Base-by-base conservation (phyloP, 768 basidiomycete genomes). In the Tylopilus plumbeoviolaceoides region DNA sequence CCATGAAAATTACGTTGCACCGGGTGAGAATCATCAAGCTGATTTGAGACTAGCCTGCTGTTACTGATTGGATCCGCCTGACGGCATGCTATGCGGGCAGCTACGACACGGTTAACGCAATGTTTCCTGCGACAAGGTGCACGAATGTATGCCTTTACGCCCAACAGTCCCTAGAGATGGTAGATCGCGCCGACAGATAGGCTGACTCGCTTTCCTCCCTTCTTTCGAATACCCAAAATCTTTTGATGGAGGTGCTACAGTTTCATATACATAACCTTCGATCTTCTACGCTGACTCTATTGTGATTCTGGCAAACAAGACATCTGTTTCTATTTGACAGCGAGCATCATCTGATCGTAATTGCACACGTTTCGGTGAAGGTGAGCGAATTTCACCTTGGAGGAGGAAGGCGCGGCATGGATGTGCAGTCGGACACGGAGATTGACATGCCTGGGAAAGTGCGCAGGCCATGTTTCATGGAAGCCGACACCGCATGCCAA, bases 1-100 rank as follows among this genome's bases (percentile, higher is more conserved):
- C 17, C 80, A 85, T 62, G 72, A 77, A 53, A 78, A 84, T 61
- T 97, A 95, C 70, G 75, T 80, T 55, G 91, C 89, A 47, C 86
- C 85, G 55, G 80, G 93, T 94, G 70, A 71, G 89, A 70, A 40
- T 48, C 47, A 56, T 60, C 63, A 49, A 49, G 25, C 54, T 54
- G 53, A 46, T 58, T 57, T 48, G 49, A 61, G 59, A 49, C 65
- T 54, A 47, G 50, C 25, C 27, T 7, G 39, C 15, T 21, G 44
- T 43, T 57, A 38, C 59, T 68, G 60, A 62, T 40, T 40, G 38
- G 18, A 47, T 44, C 38, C 25, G 47, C 45, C 51, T 48, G 51
- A 59, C 57, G 59, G 54, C 46, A 56, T 49, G 53, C 27, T 33
- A 36, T 41, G 21, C 53, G 47, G 58, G 48, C 59, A 70, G 78